Base-by-base conservation (phyloP, 2,329 filamentous ascomycete species). In the Penicillium rolfsii region DNA sequence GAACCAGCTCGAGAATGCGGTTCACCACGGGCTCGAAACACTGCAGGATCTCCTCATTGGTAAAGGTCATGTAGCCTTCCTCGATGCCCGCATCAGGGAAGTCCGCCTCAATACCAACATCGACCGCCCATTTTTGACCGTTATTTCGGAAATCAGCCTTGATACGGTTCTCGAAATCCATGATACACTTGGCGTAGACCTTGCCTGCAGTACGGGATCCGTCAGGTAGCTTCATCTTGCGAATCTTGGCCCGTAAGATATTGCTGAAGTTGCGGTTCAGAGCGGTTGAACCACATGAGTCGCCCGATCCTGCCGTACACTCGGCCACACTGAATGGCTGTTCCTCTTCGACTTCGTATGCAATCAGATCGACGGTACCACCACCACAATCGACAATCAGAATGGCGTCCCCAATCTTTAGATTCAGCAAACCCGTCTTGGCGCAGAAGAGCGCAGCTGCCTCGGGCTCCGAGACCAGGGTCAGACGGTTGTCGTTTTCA, bases 141-240 rank as follows among this genome's bases (percentile, higher is more conserved):
- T 97, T 98, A 82, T 98, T 98, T 67, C 95, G 88, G 89, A 99
- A 99, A 78, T 98, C 95, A 53, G 95, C 95, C 84, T 99, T 99
- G 85, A 99, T 97, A 77, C 95, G 85, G 85, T 98, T 98, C 83
- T 99, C 95, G 73, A 99, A 99, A 80, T 99, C 95, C 94, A 98
- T 98, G 79, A 99, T 98, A 78, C 94, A 98, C 82, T 98, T 98
- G 68, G 94, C 94, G 78, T 98, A 98, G 57, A 99, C 95, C 78
- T 94, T 93, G 46, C 94, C 94, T n/a, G 95, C 94, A 2, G 93
- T 98, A 81, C 94, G 96, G 69, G 94, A 97, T 50, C 93, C 94
- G 74, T 98, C 94, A 1, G 95, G 93, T 49, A 99, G 84, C 81
- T 98, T 98, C 95, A 98, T 98, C 84, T 98, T 98, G 69, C 94